Evolutionary conservation across 2,329 filamentous ascomycete genomes (phyloP).

Genomic region (Magnaporthiopsis poae): DNA sequence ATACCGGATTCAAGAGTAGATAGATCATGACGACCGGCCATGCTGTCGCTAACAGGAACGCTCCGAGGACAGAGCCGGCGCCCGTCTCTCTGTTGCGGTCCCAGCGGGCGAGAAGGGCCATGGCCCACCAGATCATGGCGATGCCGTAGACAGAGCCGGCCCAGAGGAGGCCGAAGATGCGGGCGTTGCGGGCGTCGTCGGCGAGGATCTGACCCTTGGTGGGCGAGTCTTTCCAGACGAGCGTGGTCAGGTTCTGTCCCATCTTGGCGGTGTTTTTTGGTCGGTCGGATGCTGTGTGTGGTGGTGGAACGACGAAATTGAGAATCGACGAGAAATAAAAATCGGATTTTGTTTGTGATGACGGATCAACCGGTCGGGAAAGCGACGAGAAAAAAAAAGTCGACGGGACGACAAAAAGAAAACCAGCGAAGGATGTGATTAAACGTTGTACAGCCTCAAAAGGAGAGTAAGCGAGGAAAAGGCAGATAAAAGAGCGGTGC

Average conservation of each 20-base stretch:
- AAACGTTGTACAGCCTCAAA: not conserved
- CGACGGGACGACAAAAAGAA: not conserved
- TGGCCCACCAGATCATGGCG: conserved; percentile 9
- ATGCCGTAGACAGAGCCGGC: conserved; percentile 6
- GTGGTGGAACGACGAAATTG: not conserved
- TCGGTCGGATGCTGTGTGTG: not conserved
- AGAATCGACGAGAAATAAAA: not conserved
- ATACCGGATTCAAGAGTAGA: conserved; percentile 3
- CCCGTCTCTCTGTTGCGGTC: conserved; percentile 6
- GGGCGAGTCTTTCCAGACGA: conserved; percentile 2
- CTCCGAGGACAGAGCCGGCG: not conserved
- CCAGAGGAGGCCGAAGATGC: conserved; percentile 7
- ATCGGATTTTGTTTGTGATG: not conserved
- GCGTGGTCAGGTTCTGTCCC: conserved; percentile 4
- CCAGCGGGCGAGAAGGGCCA: conserved; percentile 8
- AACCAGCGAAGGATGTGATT: not conserved
- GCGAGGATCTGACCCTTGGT: conserved; percentile 1
- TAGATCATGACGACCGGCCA: conserved; percentile 8
- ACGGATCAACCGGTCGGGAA: not conserved
- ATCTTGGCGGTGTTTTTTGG: not conserved
- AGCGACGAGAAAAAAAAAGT: not conserved
- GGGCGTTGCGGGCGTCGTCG: conserved; percentile 6
- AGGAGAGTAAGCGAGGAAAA: not conserved
- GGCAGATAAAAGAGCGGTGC: not conserved
- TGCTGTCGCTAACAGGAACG: conserved; percentile 6